Conservation (phyloP, 2,329 filamentous ascomycete genomes). For the Orbilia brochopaga region DNA sequence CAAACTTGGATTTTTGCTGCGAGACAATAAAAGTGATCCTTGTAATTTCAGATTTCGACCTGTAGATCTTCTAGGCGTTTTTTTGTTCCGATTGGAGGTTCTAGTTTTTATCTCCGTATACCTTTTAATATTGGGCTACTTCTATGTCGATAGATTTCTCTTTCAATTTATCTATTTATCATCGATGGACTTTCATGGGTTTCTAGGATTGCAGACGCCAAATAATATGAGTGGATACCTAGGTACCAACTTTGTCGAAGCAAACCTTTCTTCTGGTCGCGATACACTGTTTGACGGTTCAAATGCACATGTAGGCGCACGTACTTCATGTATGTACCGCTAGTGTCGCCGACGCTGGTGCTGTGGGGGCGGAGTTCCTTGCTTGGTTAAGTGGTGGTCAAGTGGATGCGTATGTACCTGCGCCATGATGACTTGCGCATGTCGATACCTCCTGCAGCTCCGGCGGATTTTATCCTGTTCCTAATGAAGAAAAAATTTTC, state of each 20-base stretch:
- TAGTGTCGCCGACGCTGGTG: not conserved
- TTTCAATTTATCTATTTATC: too few species aligned
- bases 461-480: not conserved
- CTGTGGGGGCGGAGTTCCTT: not conserved
- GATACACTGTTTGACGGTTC: too few species aligned
- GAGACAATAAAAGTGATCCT: conserved; percentile 4
- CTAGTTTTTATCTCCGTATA: not conserved
- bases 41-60: not conserved
- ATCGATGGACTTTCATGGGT: too few species aligned
- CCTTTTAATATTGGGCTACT: not conserved
- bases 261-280: too few species aligned
- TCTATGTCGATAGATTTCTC: not conserved
- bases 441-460: not conserved
- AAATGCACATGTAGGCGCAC: too few species aligned
- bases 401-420: conserved; percentile 20
- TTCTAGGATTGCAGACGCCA: too few species aligned
- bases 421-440: conserved; percentile 22
- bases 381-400: not conserved
- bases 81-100: not conserved
- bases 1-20: not conserved
- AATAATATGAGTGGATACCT: too few species aligned
- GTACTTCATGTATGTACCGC: too few species aligned
- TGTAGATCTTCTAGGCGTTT: not conserved
- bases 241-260: too few species aligned
- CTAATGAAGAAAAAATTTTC: conserved; percentile 4